Evolutionary conservation across 352 stramenopile genomes (phyloP), one percentile per base, ranked within the genome.

Genomic region (Phytophthora rubi): DNA sequence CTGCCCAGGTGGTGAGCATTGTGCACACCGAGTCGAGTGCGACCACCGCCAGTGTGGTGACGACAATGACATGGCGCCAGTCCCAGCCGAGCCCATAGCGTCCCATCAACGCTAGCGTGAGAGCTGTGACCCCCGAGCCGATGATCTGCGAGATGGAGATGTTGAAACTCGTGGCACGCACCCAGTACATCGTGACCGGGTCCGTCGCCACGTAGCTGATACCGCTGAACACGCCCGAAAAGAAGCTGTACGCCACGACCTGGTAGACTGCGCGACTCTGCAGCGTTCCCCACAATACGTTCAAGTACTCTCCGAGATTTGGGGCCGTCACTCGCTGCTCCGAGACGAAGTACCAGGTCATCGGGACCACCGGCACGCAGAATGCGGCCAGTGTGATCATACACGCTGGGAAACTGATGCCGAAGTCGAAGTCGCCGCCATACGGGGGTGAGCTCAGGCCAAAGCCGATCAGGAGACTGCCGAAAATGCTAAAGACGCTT

Each of bases 161-260:
- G 59, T 79, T 82, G 44, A 82, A 82, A 52, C 68, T 77, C 18
- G 73, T 68, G 0, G 73, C 77, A 13, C 67, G 71, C n/a, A 57
- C 76, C 78, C 76, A 83, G 65, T 80, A 81, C 62, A 75, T 76
- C 2, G 64, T 77, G 26, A 86, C 73, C 0, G 65, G 68, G 28
- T 73, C 65, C 0, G 52, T 59, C 21, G 76, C 60, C 15, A 77
- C 76, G 48, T 74, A 75, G 58, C 56, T 75, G 33, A 86, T 77
- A 4, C 65, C 61, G 23, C 61, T 47, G 47, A 72, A 69, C 2
- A 82, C 72, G 1, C 75, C 75, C 0, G 68, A 75, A 48, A 77
- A 82, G 37, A 82, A 82, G 18, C 58, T 76, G 47, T 82, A 82
- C 1, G 64, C 68, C 16, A 82, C 69, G 15, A 83, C 62, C 67